Conservation (phyloP, 805 yeast genomes). For the Lipomyces yamadae region DNA sequence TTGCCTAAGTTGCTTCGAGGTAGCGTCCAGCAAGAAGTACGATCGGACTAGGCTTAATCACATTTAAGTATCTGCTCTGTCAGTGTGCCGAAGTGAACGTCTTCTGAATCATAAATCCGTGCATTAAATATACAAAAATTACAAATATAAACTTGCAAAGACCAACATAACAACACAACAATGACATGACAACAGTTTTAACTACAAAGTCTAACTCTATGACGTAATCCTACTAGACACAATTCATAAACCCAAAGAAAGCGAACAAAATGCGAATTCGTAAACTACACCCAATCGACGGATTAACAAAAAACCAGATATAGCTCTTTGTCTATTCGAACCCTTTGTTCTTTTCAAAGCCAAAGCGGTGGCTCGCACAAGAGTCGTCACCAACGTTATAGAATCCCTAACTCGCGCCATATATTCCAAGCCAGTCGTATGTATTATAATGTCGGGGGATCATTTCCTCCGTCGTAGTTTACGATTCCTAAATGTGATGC, state of each 20-base stretch:
- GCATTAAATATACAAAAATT: background rate
- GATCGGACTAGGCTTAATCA: too few relatives aligned
- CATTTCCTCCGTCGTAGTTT: background rate
- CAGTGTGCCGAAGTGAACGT: background rate
- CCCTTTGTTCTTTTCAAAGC: background rate
- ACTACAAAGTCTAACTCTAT: background rate
- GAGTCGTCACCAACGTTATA: background rate
- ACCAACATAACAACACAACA: background rate
- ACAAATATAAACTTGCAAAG: background rate
- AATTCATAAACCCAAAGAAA: background rate
- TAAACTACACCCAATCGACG: background rate
- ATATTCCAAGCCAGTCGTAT: background rate
- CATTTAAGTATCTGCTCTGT: background rate
- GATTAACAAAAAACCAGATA: background rate
- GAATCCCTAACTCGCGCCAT: background rate
- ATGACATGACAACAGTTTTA: background rate
- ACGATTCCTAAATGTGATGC: slow-evolving; percentile 12
- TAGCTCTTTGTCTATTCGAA: background rate
- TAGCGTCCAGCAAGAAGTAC: background rate
- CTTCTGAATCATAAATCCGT: background rate
- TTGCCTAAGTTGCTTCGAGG: background rate
- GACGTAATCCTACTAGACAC: background rate
- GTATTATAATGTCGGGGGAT: background rate
- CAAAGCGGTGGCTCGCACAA: background rate
- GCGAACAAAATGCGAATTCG: background rate